Conservation (phyloP, 2,329 filamentous ascomycete species). For the Pezicula carpinea region DNA sequence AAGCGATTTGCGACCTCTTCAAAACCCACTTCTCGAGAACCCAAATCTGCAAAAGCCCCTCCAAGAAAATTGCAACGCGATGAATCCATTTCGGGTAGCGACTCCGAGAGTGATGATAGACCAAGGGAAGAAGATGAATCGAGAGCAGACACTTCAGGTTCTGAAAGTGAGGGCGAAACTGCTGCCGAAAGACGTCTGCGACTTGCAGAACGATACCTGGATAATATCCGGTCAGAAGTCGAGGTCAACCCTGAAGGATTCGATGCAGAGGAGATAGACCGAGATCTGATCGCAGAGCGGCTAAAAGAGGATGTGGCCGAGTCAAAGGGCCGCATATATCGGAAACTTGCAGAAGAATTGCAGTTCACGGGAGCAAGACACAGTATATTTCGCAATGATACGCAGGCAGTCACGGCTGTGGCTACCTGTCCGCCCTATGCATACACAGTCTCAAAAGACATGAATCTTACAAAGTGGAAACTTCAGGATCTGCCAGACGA, state of each 20-base stretch:
- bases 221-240: constrained; percentile 80
- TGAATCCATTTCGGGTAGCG: constrained; percentile 79
- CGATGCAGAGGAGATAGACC: constrained; percentile 89
- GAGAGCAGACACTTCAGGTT: constrained; percentile 48
- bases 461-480: constrained; percentile 84
- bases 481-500: constrained; percentile 61
- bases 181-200: constrained; percentile 81
- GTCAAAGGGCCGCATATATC: constrained; percentile 83
- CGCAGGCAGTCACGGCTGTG: constrained; percentile 72
- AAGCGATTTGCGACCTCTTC: constrained; percentile 49
- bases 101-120: constrained; percentile 20
- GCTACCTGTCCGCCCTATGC: constrained; percentile 74
- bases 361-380: constrained; percentile 63
- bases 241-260: constrained; percentile 79
- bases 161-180: constrained; percentile 76
- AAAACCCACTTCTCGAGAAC: constrained; percentile 17
- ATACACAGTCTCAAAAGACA: constrained; percentile 86
- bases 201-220: constrained; percentile 86
- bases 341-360: constrained; percentile 69
- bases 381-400: constrained; percentile 74
- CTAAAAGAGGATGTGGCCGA: constrained; percentile 91
- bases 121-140: constrained; percentile 56
- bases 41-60: constrained; percentile 39
- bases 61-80: constrained; percentile 42
- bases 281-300: constrained; percentile 85